phyloP scores from a whole-genome alignment of 495 filamentous ascomycete species.

The Choiromyces venosus region DNA sequence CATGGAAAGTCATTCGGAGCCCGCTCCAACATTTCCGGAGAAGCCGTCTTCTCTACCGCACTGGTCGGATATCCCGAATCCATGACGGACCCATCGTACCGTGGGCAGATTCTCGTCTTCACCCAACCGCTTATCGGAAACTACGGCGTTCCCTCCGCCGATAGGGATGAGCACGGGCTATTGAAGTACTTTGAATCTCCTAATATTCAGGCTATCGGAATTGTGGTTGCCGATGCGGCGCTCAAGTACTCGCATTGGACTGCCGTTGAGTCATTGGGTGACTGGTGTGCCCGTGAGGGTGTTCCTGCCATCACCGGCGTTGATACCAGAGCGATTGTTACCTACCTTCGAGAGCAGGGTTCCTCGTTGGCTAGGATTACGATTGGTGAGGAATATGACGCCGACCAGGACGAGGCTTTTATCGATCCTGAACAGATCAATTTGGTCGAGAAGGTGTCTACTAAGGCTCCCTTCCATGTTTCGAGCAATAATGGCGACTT shows the following conservation, averaged over 20 bases:
- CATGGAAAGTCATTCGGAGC: slow-evolving; percentile 94
- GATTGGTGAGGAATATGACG: slow-evolving; percentile 96
- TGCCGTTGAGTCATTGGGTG: slow-evolving; percentile 81
- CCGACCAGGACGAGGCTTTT: slow-evolving; percentile 95
- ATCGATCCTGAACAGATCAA: slow-evolving; percentile 94
- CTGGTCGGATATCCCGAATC: slow-evolving; percentile 91
- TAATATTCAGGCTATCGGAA: slow-evolving; percentile 89
- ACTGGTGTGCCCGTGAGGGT: slow-evolving; percentile 94
- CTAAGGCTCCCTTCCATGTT: slow-evolving; percentile 95
- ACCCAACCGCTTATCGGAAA: slow-evolving; percentile 98
- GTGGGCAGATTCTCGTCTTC: slow-evolving; percentile 96
- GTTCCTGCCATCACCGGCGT: slow-evolving; percentile 95
- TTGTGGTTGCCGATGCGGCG: slow-evolving; percentile 93
- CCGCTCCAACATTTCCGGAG: slow-evolving; percentile 81
- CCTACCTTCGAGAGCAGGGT: slow-evolving; percentile 88
- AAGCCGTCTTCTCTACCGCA: slow-evolving; percentile 74
- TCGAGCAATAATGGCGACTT: slow-evolving; percentile 68
- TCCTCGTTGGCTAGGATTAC: slow-evolving; percentile 92
- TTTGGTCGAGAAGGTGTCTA: slow-evolving; percentile 88
- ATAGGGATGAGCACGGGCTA: slow-evolving; percentile 68
- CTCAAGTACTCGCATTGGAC: slow-evolving; percentile 97
- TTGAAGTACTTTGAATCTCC: slow-evolving; percentile 93
- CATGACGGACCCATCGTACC: slow-evolving; percentile 97
- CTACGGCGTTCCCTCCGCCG: slow-evolving; percentile 79
- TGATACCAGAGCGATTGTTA: slow-evolving; percentile 94